These are phyloP conservation scores for Psilocybe tampanensis DNA, from an alignment of 768 basidiomycete genomes.

Conservation along the genomic window DNA sequence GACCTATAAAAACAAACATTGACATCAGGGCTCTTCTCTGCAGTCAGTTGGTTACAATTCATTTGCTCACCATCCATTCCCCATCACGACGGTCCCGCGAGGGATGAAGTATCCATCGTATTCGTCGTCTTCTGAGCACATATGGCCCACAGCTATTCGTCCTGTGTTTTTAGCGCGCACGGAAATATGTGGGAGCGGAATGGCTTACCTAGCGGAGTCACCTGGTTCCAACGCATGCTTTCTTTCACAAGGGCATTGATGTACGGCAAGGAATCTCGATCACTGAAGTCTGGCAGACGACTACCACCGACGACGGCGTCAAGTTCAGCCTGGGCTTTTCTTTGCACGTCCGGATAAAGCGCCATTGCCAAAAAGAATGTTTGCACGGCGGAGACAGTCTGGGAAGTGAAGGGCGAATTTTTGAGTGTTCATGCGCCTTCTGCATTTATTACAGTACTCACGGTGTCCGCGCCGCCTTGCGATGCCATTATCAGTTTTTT, in stretches of 20 bases:
- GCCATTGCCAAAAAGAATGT: constrained; percentile 27
- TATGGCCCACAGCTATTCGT: constrained; percentile 23
- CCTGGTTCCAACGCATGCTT: constrained; percentile 18
- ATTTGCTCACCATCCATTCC: constrained; percentile 28
- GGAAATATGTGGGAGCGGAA: background rate
- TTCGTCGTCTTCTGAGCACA: constrained; percentile 28
- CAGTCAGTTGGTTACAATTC: background rate
- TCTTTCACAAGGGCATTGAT: constrained; percentile 21
- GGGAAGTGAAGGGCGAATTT: background rate
- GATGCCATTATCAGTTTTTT: background rate
- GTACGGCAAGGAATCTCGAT: constrained; percentile 25
- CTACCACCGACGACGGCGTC: constrained; percentile 23
- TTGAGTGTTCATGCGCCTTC: background rate
- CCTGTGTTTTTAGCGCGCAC: background rate
- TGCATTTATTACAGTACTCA: background rate
- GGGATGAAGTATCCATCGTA: constrained; percentile 32
- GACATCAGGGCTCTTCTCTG: background rate
- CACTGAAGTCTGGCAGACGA: constrained; percentile 27
- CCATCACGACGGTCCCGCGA: constrained; percentile 30
- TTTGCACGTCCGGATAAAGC: constrained; percentile 25
- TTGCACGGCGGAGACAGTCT: constrained; percentile 26
- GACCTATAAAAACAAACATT: constrained; percentile 13
- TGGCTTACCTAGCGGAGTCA: constrained; percentile 17
- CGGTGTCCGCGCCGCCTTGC: background rate
- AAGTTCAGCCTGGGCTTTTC: constrained; percentile 28